Base-by-base conservation (phyloP, 306 rosid genomes). In the Corylus avellana region DNA sequence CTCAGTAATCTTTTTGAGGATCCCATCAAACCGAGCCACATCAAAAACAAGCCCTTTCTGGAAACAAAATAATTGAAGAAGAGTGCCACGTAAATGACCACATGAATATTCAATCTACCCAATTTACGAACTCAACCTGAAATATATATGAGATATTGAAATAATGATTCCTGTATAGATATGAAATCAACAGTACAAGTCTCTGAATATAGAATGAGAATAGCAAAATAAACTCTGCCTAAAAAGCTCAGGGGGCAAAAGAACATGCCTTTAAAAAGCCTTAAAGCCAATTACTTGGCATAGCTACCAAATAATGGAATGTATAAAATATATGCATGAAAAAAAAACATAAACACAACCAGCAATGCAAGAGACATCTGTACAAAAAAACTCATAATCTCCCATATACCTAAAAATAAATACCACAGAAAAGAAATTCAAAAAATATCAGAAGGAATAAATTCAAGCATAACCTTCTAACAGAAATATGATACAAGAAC, bases 21-120 rank as follows among this genome's bases (percentile, higher is more conserved):
- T 95, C 84, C 97, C 98, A 74, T 95, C 98, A 85, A 91, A 95
- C 83, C 85, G 93, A 75, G 98, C 98, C 48, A 84, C 84, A 77
- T 95, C 98, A 81, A 91, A 95, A 78, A 88, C 89, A 82, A 95
- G 98, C 91, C 98, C 98, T 91, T 92, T 92, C 98, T 95, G 97
- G 75, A 64, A 92, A 86, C 12, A 75, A 35, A 84, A 82, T 27
- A 2, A 87, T 79, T 48, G 42, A 77, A 72, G 3, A 48, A 16
- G 57, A 29, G 71, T 79, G 69, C 73, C 7, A 16, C 3, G 22
- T 64, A 14, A 32, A 64, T 35, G 71, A 64, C 71, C 20, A 3
- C 78, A 77, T 72, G 73, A 51, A 82, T 67, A 16, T 42, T 42
- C 44, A 44, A 42, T 56, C 55, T 13, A 2, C 54, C 49, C 50